These are phyloP conservation scores for Posidonia australis DNA, from an alignment of 106 monocot genomes.

Conservation along the genomic window DNA sequence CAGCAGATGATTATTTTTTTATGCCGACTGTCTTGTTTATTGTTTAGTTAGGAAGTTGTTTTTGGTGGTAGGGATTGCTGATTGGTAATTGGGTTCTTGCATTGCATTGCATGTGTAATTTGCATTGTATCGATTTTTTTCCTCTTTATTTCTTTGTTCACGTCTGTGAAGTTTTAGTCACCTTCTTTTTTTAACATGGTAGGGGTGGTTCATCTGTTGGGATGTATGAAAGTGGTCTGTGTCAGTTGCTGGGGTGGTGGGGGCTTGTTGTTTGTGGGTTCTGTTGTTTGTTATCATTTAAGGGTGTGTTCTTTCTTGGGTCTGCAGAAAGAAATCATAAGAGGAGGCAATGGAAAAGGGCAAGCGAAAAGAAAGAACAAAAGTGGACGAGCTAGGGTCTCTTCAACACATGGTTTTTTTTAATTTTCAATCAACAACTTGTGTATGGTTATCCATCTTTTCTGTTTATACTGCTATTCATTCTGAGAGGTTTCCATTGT, in stretches of 20 bases:
- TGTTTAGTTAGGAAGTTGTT: neutral
- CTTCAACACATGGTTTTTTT: neutral
- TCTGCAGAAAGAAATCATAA: neutral
- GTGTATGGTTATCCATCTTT: neutral
- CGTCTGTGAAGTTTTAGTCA: neutral
- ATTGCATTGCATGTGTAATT: no score
- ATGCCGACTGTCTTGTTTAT: neutral
- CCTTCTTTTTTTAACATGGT: neutral
- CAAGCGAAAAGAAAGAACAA: neutral
- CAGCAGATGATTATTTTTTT: neutral
- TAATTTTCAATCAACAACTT: neutral
- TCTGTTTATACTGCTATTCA: constrained; percentile 1
- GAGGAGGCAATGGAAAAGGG: neutral
- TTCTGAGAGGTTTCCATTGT: no score
- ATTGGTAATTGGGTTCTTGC: no score
- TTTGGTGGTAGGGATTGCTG: no score
- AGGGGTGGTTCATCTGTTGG: neutral
- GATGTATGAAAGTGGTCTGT: constrained; percentile 1
- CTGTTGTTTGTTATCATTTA: no score
- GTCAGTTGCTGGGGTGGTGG: neutral
- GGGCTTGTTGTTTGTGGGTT: no score
- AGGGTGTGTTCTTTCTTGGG: neutral
- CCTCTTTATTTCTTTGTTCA: neutral
- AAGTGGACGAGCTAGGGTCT: neutral
- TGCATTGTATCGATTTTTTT: neutral